Evolutionary conservation across 352 stramenopile genomes (phyloP).

Genomic region (Aphanomyces astaci): DNA sequence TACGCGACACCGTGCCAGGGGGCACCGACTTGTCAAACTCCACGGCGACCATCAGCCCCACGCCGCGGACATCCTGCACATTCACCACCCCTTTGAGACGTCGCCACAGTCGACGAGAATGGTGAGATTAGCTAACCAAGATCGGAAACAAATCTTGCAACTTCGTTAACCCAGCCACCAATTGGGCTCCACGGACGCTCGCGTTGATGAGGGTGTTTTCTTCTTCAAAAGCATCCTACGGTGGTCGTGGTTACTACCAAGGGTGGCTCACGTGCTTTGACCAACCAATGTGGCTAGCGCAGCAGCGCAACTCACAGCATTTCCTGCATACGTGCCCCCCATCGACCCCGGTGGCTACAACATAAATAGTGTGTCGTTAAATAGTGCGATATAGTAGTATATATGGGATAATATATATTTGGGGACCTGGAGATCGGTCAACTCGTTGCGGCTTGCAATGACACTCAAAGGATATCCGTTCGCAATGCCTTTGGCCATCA

Average conservation of each 20-base stretch:
- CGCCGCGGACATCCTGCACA: conserved; percentile 81
- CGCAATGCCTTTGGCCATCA: conserved; percentile 91
- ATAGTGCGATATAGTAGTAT: too few relatives aligned
- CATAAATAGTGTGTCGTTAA: too few relatives aligned
- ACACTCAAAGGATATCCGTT: conserved; percentile 87
- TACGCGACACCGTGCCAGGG: conserved; percentile 53
- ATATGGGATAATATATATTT: too few relatives aligned
- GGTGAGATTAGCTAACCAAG: conserved; percentile 12
- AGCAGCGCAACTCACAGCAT: conserved; percentile 85
- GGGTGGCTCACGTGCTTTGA: too few relatives aligned
- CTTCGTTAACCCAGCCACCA: conserved; percentile 60
- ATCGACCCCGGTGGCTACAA: conserved; percentile 76
- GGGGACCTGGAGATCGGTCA: conserved; percentile 74
- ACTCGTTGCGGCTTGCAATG: conserved; percentile 80
- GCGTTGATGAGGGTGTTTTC: conserved; percentile 87
- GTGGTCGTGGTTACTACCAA: conserved; percentile 23
- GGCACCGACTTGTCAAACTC: conserved; percentile 77
- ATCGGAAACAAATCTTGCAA: conserved; percentile 77
- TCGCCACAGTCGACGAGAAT: neutral
- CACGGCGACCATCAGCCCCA: conserved; percentile 90
- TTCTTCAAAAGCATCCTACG: conserved; percentile 77
- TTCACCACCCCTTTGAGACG: conserved; percentile 17
- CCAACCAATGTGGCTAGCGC: conserved; percentile 65
- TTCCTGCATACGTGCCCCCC: conserved; percentile 90
- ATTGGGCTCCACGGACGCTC: conserved; percentile 53